Evolutionary conservation across 1,284 basidiomycete genomes (phyloP).

Genomic region (Bondarzewia mesenterica): DNA sequence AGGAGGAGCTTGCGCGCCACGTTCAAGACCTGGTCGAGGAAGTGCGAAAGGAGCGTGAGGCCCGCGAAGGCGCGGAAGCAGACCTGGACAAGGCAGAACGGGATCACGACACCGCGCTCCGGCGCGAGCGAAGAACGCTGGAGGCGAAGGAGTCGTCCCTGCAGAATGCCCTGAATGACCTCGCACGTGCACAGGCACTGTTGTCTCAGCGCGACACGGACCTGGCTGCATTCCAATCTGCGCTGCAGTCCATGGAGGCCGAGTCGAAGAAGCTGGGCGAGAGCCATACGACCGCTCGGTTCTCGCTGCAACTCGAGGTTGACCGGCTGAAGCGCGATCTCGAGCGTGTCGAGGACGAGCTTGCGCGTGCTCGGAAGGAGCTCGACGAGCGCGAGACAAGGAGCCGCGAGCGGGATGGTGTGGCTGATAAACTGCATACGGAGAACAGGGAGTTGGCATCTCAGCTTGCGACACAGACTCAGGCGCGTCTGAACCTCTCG

Average conservation of each 20-base stretch:
- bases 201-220: constrained; percentile 67
- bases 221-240: constrained; percentile 65
- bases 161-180: constrained; percentile 51
- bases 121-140: constrained; percentile 48
- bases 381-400: constrained; percentile 60
- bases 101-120: constrained; percentile 50
- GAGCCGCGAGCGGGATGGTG: constrained; percentile 59
- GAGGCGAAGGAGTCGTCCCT: constrained; percentile 64
- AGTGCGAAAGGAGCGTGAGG: constrained; percentile 47
- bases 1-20: constrained; percentile 71
- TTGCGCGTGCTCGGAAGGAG: constrained; percentile 68
- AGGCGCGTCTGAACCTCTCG: constrained; percentile 73
- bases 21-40: constrained; percentile 69
- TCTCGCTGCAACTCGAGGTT: constrained; percentile 86
- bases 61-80: constrained; percentile 46
- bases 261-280: constrained; percentile 74
- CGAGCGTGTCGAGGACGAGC: constrained; percentile 73
- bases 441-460: constrained; percentile 74
- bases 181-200: constrained; percentile 51
- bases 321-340: constrained; percentile 86
- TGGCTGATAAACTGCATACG: constrained; percentile 65
- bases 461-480: constrained; percentile 76
- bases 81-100: constrained; percentile 48
- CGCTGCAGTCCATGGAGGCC: constrained; percentile 56
- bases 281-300: constrained; percentile 73